phyloP scores from a whole-genome alignment of 148 eudicot species.

The Simmondsia chinensis region DNA sequence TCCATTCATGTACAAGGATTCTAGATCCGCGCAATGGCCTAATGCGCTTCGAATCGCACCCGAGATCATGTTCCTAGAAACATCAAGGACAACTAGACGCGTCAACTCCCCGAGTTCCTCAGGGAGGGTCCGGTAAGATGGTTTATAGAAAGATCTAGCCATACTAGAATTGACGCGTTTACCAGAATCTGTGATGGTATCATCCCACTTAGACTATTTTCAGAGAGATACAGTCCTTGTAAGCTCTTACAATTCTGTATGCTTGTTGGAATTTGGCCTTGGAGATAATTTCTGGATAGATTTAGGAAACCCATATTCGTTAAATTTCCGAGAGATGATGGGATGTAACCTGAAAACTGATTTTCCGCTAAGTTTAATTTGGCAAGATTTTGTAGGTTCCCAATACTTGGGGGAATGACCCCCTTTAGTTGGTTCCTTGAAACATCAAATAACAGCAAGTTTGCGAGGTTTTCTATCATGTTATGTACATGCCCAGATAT shows the following conservation, averaged over 20 bases:
- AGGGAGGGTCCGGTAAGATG: slow-evolving; percentile 24
- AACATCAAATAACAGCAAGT: slow-evolving; percentile 5
- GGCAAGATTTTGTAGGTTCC: slow-evolving; percentile 5
- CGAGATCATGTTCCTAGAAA: slow-evolving; percentile 16
- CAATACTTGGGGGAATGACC: slow-evolving; percentile 20
- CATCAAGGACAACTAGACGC: slow-evolving; percentile 13
- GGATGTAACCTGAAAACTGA: slow-evolving; percentile 23
- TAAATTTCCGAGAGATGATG: slow-evolving; percentile 28
- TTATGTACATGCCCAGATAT: slow-evolving; percentile 19
- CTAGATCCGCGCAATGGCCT: slow-evolving; percentile 15
- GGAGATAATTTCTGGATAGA: slow-evolving; percentile 14
- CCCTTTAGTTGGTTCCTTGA: slow-evolving; percentile 11
- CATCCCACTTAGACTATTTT: slow-evolving; percentile 18
- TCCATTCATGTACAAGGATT: slow-evolving; percentile 8
- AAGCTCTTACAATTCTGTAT: slow-evolving; percentile 27
- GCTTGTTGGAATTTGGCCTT: slow-evolving; percentile 25
- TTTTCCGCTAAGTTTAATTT: not conserved
- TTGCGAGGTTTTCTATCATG: slow-evolving; percentile 15
- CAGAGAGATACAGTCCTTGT: slow-evolving; percentile 6
- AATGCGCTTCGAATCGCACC: slow-evolving; percentile 27
- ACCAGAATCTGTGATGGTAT: slow-evolving; percentile 26
- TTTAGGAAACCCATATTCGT: slow-evolving; percentile 5
- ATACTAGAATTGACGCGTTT: slow-evolving; percentile 1
- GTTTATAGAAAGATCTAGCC: slow-evolving; percentile 16
- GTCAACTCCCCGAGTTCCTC: slow-evolving; percentile 16